Conservation (phyloP, 805 yeast species). For the Yarrowia deformans region DNA sequence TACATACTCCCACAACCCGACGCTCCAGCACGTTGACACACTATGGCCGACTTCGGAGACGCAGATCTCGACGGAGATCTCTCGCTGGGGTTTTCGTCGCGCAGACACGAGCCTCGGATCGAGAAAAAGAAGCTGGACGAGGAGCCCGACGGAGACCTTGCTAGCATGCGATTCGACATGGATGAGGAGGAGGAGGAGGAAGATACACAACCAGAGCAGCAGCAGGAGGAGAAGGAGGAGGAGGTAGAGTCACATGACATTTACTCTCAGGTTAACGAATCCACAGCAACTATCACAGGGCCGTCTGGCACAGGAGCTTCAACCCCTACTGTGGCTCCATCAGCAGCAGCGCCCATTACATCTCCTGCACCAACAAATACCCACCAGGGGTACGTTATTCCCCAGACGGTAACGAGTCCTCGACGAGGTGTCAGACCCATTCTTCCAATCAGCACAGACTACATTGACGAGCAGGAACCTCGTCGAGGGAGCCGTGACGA, state of each 20-base stretch:
- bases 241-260: conserved; percentile 1
- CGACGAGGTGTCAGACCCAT: conserved; percentile 22
- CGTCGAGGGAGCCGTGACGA: conserved; percentile 4
- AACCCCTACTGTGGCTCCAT: too few species aligned
- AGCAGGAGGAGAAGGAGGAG: neutral
- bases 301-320: neutral
- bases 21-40: conserved; percentile 11
- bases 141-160: conserved; percentile 36
- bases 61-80: conserved; percentile 35
- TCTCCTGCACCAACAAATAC: neutral
- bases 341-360: neutral
- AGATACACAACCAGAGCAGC: neutral
- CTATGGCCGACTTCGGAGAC: conserved; percentile 33
- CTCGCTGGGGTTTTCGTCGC: conserved; percentile 15
- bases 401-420: conserved; percentile 2
- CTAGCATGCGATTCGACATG: conserved; percentile 31
- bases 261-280: conserved; percentile 12
- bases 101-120: conserved; percentile 1
- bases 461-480: conserved; percentile 14
- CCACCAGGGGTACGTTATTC: neutral
- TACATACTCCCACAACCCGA: neutral
- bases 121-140: conserved; percentile 30
- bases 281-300: conserved; percentile 15
- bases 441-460: conserved; percentile 22
- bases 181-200: conserved; percentile 5